Evolutionary conservation across 345 rosid genomes (phyloP).

Genomic region (Acer campestre): DNA sequence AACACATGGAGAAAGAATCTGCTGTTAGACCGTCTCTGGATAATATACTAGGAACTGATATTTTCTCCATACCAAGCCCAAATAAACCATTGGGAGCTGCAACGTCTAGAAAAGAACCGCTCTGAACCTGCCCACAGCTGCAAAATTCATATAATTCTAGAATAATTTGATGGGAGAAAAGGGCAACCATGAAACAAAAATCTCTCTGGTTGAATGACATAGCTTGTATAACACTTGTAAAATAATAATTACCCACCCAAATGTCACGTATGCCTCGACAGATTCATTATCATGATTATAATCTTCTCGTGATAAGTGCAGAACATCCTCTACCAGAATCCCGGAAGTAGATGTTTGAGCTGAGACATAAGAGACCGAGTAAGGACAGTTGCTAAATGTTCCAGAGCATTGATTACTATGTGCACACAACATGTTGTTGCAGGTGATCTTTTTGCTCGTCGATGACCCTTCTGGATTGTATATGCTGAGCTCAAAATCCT

Average conservation of each 20-base stretch:
- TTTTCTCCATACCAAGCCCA: slow-evolving; percentile 88
- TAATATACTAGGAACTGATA: slow-evolving; percentile 84
- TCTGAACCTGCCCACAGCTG: slow-evolving; percentile 97
- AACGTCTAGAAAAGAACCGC: slow-evolving; percentile 84
- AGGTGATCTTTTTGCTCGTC: slow-evolving; percentile 75
- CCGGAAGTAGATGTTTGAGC: slow-evolving; percentile 89
- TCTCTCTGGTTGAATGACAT: neutral
- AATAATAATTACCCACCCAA: slow-evolving; percentile 53
- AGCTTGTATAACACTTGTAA: neutral
- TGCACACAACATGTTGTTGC: slow-evolving; percentile 65
- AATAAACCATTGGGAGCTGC: slow-evolving; percentile 91
- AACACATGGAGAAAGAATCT: slow-evolving; percentile 94
- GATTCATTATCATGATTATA: slow-evolving; percentile 33
- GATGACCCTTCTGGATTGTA: slow-evolving; percentile 68
- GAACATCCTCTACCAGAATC: slow-evolving; percentile 73
- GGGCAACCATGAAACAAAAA: neutral
- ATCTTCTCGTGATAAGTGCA: slow-evolving; percentile 66
- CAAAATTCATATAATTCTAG: slow-evolving; percentile 41
- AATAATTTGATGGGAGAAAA: slow-evolving; percentile 5
- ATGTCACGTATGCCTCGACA: slow-evolving; percentile 67
- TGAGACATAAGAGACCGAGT: slow-evolving; percentile 73
- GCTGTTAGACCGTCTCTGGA: slow-evolving; percentile 66
- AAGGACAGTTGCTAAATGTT: slow-evolving; percentile 78
- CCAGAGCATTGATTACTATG: slow-evolving; percentile 62
- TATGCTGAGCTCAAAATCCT: slow-evolving; percentile 77